Evolutionary conservation across 2,329 filamentous ascomycete species (phyloP), one percentile per base, ranked within the genome.

Genomic region (Juglanconis juglandina): DNA sequence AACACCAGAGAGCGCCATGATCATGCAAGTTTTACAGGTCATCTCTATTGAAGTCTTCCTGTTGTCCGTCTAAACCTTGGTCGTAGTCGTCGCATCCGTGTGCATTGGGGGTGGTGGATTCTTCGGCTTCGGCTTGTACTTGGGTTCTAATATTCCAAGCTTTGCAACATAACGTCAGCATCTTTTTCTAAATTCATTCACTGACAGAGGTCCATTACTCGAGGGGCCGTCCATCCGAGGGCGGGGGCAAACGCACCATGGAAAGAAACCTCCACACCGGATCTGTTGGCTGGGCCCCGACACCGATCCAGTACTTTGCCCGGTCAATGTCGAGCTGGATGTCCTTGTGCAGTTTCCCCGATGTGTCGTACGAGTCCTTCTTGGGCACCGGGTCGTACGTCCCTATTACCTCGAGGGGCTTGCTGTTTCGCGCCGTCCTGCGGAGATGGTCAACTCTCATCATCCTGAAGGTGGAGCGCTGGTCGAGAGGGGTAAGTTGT

Each of bases 261-360:
- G 84, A 85, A 68, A 99, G 78, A 68, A 98, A 75, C 72, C 91
- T 83, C 93, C 93, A 96, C 41, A 90, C 91, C 3, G 91, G 87
- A 67, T 97, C 91, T 64, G 90, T 93, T 9, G 95, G 95, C 77
- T 99, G 95, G 59, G 95, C 95, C 1, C 95, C 95, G 3, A 98
- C 94, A 72, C 95, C 95, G 41, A 99, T 82, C 95, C 95, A 99
- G 79, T 99, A 99, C 75, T 89, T 88, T 60, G 94, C 90, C 62
- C 95, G 82, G 66, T 85, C 79, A 7, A 84, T 79, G 75, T 99
- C 95, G 13, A 99, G 82, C 70, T 91, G 88, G 72, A 99, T 90
- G 67, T 98, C 93, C 77, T 99, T 99, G 79, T 90, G 91, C 59
- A 90, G 83, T 60, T 87, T 85, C 17, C 86, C 85, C n/a, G 82